Evolutionary conservation across 495 filamentous ascomycete genomes (phyloP).

Genomic region (Rhypophila decipiens): DNA sequence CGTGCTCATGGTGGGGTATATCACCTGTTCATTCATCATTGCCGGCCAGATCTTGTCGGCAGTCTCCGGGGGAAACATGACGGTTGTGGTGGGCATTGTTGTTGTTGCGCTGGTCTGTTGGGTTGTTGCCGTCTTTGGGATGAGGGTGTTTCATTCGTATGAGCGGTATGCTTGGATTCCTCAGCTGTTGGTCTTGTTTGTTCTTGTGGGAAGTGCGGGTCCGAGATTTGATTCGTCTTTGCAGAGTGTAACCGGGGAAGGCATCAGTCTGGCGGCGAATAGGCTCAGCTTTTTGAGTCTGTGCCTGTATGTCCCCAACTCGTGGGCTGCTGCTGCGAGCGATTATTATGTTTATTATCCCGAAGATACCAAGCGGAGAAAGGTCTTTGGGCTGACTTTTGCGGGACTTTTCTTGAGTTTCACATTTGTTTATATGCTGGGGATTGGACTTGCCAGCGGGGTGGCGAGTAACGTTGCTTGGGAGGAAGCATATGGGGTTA

Average conservation of each 20-base stretch:
- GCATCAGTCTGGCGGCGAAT: conserved; percentile 16
- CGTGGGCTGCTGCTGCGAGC: conserved; percentile 48
- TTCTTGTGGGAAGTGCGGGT: conserved; percentile 62
- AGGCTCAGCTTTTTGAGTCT: conserved; percentile 20
- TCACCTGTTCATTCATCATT: conserved; percentile 63
- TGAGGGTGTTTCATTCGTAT: conserved; percentile 64
- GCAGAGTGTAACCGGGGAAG: conserved; percentile 14
- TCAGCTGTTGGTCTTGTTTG: conserved; percentile 57
- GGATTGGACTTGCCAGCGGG: conserved; percentile 62
- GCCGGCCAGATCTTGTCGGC: conserved; percentile 71
- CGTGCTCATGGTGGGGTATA: conserved; percentile 65
- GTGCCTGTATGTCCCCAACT: conserved; percentile 22
- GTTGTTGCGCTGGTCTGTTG: conserved; percentile 61
- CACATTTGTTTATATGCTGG: conserved; percentile 54
- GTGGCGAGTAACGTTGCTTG: conserved; percentile 46
- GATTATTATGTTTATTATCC: conserved; percentile 63
- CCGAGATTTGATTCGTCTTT: conserved; percentile 54
- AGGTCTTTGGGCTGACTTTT: conserved; percentile 37
- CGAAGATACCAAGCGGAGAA: conserved; percentile 43
- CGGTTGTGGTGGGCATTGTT: conserved; percentile 66
- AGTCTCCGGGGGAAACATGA: conserved; percentile 57
- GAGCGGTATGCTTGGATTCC: conserved; percentile 68
- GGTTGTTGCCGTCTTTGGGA: conserved; percentile 67
- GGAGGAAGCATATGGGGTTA: conserved; percentile 48
- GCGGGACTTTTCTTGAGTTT: conserved; percentile 17